phyloP scores from a whole-genome alignment of 331 rosid species.

The Erythrophleum ivorense region DNA sequence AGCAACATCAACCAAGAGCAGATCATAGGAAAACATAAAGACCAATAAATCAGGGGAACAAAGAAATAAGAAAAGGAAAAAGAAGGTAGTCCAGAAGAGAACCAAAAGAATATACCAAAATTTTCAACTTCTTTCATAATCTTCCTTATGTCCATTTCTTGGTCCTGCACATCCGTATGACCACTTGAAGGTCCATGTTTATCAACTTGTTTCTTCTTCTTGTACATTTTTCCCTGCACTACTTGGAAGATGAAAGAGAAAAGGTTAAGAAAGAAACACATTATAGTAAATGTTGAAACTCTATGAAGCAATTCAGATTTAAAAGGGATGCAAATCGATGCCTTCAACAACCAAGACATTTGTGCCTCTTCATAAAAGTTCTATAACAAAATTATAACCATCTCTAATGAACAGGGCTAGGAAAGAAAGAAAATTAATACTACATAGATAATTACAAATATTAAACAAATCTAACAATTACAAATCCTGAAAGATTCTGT shows the following conservation, averaged over 20 bases:
- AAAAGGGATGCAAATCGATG: background rate
- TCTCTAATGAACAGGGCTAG: background rate
- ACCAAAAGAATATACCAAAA: slow-evolving; percentile 44
- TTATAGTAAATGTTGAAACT: no score
- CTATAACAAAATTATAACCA: background rate
- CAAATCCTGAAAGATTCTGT: background rate
- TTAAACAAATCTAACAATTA: background rate
- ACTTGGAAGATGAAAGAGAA: background rate
- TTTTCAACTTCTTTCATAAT: slow-evolving; percentile 58
- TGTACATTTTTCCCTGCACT: background rate
- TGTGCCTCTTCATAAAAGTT: background rate
- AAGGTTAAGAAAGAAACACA: background rate
- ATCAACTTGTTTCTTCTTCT: slow-evolving; percentile 37
- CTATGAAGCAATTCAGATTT: background rate
- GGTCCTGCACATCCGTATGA: slow-evolving; percentile 26
- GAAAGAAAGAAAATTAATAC: background rate
- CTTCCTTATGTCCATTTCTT: slow-evolving; percentile 43
- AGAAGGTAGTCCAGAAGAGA: background rate
- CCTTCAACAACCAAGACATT: background rate
- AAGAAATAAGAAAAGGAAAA: background rate
- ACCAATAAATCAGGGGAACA: no score
- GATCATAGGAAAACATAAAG: background rate
- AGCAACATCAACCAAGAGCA: background rate
- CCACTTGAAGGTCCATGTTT: slow-evolving; percentile 12
- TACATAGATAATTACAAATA: background rate